Evolutionary conservation across 306 rosid species (phyloP).

Genomic region (Ormosia semicastrata): DNA sequence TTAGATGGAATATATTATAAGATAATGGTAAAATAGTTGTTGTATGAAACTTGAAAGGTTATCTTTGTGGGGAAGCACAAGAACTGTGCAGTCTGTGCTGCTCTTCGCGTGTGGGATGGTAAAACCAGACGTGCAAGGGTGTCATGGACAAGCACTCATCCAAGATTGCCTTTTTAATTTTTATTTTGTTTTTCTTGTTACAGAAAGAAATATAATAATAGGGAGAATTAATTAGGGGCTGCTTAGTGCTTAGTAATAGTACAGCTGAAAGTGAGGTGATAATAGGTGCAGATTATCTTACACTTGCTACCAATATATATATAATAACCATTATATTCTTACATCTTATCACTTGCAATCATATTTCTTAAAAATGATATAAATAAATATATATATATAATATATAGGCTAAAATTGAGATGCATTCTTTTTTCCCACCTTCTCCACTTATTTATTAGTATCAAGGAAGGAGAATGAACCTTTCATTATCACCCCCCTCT

Average conservation of each 20-base stretch:
- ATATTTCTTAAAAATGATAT: no score
- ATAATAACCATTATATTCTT: no score
- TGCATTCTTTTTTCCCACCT: no score
- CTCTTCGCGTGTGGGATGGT: constrained; percentile 27
- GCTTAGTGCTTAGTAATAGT: not conserved
- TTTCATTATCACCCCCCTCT: no score
- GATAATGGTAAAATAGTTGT: constrained; percentile 13
- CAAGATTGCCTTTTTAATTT: not conserved
- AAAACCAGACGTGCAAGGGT: constrained; percentile 20
- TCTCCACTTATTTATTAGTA: no score
- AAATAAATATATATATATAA: no score
- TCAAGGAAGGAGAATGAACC: no score
- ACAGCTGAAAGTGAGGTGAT: no score
- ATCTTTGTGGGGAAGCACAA: constrained; percentile 23
- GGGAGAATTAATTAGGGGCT: not conserved
- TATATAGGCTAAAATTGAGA: no score
- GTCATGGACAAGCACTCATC: constrained; percentile 8
- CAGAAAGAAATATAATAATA: not conserved
- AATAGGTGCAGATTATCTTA: no score
- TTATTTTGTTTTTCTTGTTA: not conserved
- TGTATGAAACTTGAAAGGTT: constrained; percentile 18
- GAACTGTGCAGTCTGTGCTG: constrained; percentile 12
- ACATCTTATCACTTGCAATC: no score
- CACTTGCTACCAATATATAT: no score
- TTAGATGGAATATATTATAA: not conserved